Base-by-base conservation (phyloP, 306 rosid genomes). In the Heteromeles arbutifolia region DNA sequence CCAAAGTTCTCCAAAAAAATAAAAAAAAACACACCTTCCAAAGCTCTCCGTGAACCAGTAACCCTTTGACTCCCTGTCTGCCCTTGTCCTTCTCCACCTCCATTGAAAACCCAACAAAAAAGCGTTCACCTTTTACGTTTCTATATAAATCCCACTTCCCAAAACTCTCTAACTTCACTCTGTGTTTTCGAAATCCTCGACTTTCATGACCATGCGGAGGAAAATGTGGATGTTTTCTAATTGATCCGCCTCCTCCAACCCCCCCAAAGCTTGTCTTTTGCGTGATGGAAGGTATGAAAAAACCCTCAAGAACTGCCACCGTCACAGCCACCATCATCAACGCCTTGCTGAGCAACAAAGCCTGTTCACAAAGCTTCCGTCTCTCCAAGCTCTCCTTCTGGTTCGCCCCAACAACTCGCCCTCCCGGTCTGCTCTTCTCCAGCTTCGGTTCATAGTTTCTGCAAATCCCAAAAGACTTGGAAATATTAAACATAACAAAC, bases 351-450 rank as follows among this genome's bases (percentile, higher is more conserved):
- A 86, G 70, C 72, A 77, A 76, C 76, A 70, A 74, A 67, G 31
- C 81, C 31, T 74, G 69, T 22, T 79, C 83, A 8, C 81, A 80
- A 54, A 84, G 65, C 75, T 80, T 84, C 75, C 86, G 85, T 72
- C 67, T 80, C 24, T 79, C 85, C 22, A 88, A 79, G 80, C 92
- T 87, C 76, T 85, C 92, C 62, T 90, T 92, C 64, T 88, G 93
- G 96, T 90, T 87, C 52, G 87, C 93, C 43, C 91, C 89, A 8
- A 87, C 86, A 0, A 82, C 91, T 77, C 90, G 93, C 73, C 97
- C 97, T 54, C 97, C 97, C n/a, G 86, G 90, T 74, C 73, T 28
- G 32, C 75, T 85, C 41, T 83, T 75, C 74, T 80, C 74, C 21
- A 31, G 54, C 78, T 85, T 78, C 28, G 83, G 74, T 78, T 77